phyloP scores from a whole-genome alignment of 257 asterid genomes.

The Solanum chilense region DNA sequence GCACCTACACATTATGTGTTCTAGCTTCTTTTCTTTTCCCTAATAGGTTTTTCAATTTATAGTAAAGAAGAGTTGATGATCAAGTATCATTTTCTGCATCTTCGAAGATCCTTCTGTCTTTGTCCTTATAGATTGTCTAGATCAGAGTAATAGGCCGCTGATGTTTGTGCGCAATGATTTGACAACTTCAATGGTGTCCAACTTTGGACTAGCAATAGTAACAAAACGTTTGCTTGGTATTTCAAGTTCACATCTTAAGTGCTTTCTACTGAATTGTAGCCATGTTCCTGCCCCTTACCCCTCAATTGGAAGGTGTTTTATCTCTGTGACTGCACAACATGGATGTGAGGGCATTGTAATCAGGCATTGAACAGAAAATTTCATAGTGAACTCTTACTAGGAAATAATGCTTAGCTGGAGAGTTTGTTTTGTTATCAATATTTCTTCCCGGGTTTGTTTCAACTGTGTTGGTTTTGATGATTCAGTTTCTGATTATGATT shows the following conservation, averaged over 20 bases:
- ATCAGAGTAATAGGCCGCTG: background rate
- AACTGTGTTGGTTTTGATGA: background rate
- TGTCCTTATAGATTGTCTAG: background rate
- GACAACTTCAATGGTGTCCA: background rate
- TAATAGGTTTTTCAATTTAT: background rate
- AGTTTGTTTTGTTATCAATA: background rate
- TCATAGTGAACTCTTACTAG: too few relatives aligned
- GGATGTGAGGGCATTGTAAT: background rate
- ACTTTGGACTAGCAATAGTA: background rate
- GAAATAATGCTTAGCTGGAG: too few relatives aligned
- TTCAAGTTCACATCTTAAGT: background rate
- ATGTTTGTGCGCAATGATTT: background rate
- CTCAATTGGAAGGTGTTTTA: background rate
- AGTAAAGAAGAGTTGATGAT: background rate
- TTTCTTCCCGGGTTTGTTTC: background rate
- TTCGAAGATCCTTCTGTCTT: background rate
- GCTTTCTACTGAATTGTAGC: background rate
- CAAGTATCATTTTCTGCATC: background rate
- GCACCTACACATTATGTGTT: background rate
- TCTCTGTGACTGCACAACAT: background rate
- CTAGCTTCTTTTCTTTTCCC: background rate
- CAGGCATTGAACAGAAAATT: too few relatives aligned
- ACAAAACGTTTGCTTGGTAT: background rate
- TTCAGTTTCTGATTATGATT: background rate
- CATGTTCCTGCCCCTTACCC: background rate